Evolutionary conservation across 805 yeast species (phyloP).

Genomic region (Saturnispora dispora): DNA sequence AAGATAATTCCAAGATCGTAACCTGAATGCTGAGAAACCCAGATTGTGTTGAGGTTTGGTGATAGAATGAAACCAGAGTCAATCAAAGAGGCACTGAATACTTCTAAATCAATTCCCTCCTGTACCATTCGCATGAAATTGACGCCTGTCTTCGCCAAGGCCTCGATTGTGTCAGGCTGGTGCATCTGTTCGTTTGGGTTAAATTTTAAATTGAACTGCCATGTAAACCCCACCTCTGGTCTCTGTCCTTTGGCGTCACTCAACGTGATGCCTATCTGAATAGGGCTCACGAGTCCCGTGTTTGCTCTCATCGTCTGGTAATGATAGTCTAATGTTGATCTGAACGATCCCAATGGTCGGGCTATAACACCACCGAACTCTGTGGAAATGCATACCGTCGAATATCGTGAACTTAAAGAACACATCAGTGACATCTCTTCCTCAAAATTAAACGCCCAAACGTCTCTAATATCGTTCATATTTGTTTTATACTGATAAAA

Average conservation of each 20-base stretch:
- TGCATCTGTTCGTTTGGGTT: conserved; percentile 75
- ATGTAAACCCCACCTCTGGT: conserved; percentile 67
- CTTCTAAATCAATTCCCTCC: conserved; percentile 69
- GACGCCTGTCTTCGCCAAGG: conserved; percentile 72
- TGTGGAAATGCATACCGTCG: conserved; percentile 64
- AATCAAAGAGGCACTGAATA: conserved; percentile 75
- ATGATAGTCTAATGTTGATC: conserved; percentile 85
- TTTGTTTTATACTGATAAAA: neutral
- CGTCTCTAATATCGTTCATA: conserved; percentile 41
- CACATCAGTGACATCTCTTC: conserved; percentile 44
- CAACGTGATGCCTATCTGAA: conserved; percentile 77
- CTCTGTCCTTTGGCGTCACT: conserved; percentile 53
- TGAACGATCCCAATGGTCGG: conserved; percentile 89
- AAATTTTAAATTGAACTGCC: conserved; percentile 92
- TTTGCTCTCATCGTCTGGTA: conserved; percentile 91
- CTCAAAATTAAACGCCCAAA: conserved; percentile 63
- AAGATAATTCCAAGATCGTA: conserved; percentile 89
- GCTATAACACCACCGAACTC: conserved; percentile 96
- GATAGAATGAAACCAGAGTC: conserved; percentile 65
- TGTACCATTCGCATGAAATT: conserved; percentile 67
- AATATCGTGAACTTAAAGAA: conserved; percentile 11
- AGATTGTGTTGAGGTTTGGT: conserved; percentile 41
- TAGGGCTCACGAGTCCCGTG: conserved; percentile 75
- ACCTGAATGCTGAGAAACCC: conserved; percentile 92
- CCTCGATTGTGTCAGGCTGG: conserved; percentile 73